Evolutionary conservation across 148 eudicot genomes (phyloP), one percentile per base, ranked within the genome.

Genomic region (Bassia scoparia): DNA sequence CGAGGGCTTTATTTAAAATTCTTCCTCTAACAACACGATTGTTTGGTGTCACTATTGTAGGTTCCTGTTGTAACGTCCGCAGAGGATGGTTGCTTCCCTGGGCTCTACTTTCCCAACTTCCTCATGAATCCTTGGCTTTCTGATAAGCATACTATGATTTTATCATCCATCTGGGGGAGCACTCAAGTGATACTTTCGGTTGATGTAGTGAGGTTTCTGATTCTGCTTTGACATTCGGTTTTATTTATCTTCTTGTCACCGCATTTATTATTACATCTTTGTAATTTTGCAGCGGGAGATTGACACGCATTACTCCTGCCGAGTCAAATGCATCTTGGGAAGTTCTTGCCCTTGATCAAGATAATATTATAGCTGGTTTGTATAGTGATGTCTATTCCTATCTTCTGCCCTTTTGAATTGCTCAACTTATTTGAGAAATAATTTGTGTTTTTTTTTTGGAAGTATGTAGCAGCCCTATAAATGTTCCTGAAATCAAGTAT

Each of bases 21-120:
- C n/a, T 18, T 15, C 53, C 53, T 55, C 33, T 48, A 15, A 58
- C 61, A 14, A 46, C 21, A 58, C 16, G 30, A 31, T 16, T 23
- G 37, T 43, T 33, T 60, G 48, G 77, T 65, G 58, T 71, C 68
- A 30, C 46, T 31, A 41, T 83, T 80, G 58, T 56, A 94, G 98
- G 90, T 91, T 72, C 90, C 98, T 61, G 88, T 88, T 74, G 93
- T 91, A 75, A 89, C 84, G 92, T 91, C 91, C 77, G 76, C 93
- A 61, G 86, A 83, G 74, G 85, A 94, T 85, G 91, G 81, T 69
- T 73, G 86, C 82, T 91, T 94, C 74, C 98, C 98, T 33, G 97
- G 98, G 68, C 78, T 94, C n/a, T 94, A 94, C 75, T 85, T 84
- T 63, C 78, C 85, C 29, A 74, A 41, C 65, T 73, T 89, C 70